phyloP scores from a whole-genome alignment of 1,139 yeast genomes.

The Lodderomyces metapsilosis region DNA sequence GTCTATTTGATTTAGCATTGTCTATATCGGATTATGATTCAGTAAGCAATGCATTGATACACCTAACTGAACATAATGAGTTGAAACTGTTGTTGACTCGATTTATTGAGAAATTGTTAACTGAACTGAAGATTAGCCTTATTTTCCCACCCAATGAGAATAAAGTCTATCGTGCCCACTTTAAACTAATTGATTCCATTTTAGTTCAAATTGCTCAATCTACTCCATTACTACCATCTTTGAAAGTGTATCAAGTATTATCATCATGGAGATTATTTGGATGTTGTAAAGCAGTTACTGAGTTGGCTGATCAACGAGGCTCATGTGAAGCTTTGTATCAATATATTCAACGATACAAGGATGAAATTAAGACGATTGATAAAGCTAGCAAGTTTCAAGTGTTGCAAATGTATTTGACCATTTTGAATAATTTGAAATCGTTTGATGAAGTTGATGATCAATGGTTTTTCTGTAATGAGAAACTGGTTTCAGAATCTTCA shows the following conservation, averaged over 20 bases:
- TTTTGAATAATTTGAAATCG: constrained; percentile 48
- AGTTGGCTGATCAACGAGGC: constrained; percentile 45
- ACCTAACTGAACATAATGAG: constrained; percentile 17
- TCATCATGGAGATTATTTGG: constrained; percentile 54
- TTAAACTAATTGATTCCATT: constrained; percentile 37
- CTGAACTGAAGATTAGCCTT: constrained; percentile 19
- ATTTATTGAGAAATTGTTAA: constrained; percentile 27
- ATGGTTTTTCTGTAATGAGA: constrained; percentile 46
- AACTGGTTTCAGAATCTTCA: constrained; percentile 9
- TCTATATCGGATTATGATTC: constrained; percentile 23
- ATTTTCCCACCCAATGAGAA: constrained; percentile 22
- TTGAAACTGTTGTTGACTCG: constrained; percentile 19
- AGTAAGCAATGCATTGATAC: constrained; percentile 25
- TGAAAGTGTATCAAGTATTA: constrained; percentile 51
- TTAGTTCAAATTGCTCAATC: constrained; percentile 41
- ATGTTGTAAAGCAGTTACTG: constrained; percentile 10
- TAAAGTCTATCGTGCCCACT: constrained; percentile 26
- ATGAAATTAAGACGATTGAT: constrained; percentile 21
- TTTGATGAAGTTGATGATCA: constrained; percentile 48
- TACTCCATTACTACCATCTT: constrained; percentile 31
- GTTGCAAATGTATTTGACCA: constrained; percentile 45
- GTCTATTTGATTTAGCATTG: constrained; percentile 33
- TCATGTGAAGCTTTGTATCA: constrained; percentile 57
- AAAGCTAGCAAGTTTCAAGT: constrained; percentile 36
- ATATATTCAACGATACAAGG: constrained; percentile 43